A percentile compares a stretch with the other conserved stretches of the same genome.
phyloP scores from a whole-genome alignment of 345 rosid genomes.

The Lepidium africanum region DNA sequence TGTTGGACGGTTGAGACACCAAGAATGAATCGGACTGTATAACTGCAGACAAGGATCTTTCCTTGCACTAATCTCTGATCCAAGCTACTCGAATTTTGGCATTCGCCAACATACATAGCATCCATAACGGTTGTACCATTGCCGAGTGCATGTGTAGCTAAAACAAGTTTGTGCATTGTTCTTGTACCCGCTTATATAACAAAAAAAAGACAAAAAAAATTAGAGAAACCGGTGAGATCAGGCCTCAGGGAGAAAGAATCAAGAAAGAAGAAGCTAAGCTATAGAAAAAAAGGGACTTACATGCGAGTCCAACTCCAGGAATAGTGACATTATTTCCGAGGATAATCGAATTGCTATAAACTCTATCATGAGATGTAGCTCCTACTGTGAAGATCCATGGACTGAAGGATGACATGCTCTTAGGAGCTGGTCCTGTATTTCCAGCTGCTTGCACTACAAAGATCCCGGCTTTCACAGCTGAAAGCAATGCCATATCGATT shows the following conservation, averaged over 20 bases:
- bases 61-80: slow-evolving; percentile 55
- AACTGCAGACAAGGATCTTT: slow-evolving; percentile 82
- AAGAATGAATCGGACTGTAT: slow-evolving; percentile 81
- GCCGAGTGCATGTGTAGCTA: slow-evolving; percentile 66
- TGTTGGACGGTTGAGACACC: slow-evolving; percentile 81
- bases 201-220: not conserved
- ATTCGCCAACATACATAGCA: slow-evolving; percentile 85
- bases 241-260: not conserved
- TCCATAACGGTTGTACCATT: slow-evolving; percentile 48
- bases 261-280: not conserved
- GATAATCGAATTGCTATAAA: slow-evolving; percentile 58
- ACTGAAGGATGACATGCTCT: slow-evolving; percentile 89
- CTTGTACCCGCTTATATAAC: slow-evolving; percentile 46
- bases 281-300: slow-evolving; percentile 38
- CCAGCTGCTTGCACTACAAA: slow-evolving; percentile 99
- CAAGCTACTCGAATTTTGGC: slow-evolving; percentile 72
- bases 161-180: slow-evolving; percentile 52
- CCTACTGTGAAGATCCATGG: slow-evolving; percentile 98
- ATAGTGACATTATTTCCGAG: slow-evolving; percentile 80
- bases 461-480: slow-evolving; percentile 89
- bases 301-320: slow-evolving; percentile 90
- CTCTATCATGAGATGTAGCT: slow-evolving; percentile 90
- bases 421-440: slow-evolving; percentile 95
- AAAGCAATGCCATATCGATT: slow-evolving; percentile 92
- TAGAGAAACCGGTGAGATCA: not conserved